Evolutionary conservation across 2,329 filamentous ascomycete genomes (phyloP).

Genomic region (Fusarium austroafricanum): DNA sequence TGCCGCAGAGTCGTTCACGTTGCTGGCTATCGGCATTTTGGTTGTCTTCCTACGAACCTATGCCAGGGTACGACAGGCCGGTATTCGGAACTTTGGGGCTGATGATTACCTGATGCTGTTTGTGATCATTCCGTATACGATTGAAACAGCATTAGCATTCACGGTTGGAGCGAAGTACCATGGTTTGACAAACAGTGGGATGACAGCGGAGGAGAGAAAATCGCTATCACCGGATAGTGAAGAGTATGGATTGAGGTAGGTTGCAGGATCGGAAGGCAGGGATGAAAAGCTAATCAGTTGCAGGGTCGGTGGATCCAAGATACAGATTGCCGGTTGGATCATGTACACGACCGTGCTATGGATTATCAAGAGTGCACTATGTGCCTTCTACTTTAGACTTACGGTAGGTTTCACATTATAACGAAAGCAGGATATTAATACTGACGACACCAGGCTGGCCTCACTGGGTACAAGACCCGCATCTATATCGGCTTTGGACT

Average conservation of each 20-base stretch:
- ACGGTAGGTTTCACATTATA: slow-evolving; percentile 50
- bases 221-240: slow-evolving; percentile 54
- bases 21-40: slow-evolving; percentile 61
- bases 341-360: slow-evolving; percentile 63
- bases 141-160: slow-evolving; percentile 47
- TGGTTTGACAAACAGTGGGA: slow-evolving; percentile 62
- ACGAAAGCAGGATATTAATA: slow-evolving; percentile 6
- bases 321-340: slow-evolving; percentile 64
- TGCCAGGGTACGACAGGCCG: slow-evolving; percentile 57
- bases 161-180: slow-evolving; percentile 54
- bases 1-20: slow-evolving; percentile 50
- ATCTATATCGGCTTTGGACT: slow-evolving; percentile 51
- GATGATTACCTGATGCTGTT: slow-evolving; percentile 62
- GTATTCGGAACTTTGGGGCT: slow-evolving; percentile 49
- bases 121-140: slow-evolving; percentile 40
- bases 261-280: neutral
- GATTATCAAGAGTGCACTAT: slow-evolving; percentile 64
- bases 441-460: slow-evolving; percentile 42
- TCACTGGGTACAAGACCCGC: slow-evolving; percentile 33
- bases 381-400: slow-evolving; percentile 63
- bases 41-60: slow-evolving; percentile 62
- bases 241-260: slow-evolving; percentile 52
- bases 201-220: slow-evolving; percentile 60
- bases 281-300: slow-evolving; percentile 21
- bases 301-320: slow-evolving; percentile 63